These are phyloP conservation scores for Plantago elongata DNA, from an alignment of 257 asterid genomes.

Conservation along the genomic window DNA sequence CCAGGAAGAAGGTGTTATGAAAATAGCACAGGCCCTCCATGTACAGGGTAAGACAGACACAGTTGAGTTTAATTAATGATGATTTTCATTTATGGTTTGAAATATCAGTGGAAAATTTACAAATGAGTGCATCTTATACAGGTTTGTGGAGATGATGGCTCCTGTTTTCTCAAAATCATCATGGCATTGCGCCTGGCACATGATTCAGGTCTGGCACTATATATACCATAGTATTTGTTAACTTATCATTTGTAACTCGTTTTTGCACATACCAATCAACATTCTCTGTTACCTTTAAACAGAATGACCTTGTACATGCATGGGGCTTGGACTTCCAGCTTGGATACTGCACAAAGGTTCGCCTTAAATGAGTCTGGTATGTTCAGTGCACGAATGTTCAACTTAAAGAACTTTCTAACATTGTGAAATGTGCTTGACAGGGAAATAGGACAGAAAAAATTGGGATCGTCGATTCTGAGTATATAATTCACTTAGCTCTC, in stretches of 20 bases:
- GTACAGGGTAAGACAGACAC: slow-evolving; percentile 50
- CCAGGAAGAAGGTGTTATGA: slow-evolving; percentile 48
- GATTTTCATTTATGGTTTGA: background rate
- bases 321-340: slow-evolving; percentile 80
- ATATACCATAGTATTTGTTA: background rate
- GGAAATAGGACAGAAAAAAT: slow-evolving; percentile 56
- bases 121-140: slow-evolving; percentile 12
- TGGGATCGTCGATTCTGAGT: slow-evolving; percentile 71
- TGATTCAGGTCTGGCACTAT: slow-evolving; percentile 57
- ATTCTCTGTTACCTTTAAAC: slow-evolving; percentile 8
- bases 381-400: background rate
- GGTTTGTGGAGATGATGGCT: slow-evolving; percentile 88
- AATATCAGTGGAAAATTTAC: no score
- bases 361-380: background rate
- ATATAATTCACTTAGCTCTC: slow-evolving; percentile 53
- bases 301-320: slow-evolving; percentile 66
- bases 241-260: background rate
- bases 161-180: slow-evolving; percentile 67
- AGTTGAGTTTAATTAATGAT: background rate
- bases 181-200: slow-evolving; percentile 75
- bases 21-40: slow-evolving; percentile 53
- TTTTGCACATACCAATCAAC: background rate
- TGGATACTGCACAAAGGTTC: slow-evolving; percentile 73
- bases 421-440: slow-evolving; percentile 25
- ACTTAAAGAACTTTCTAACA: background rate